These are phyloP conservation scores for Mytilinidion resinicola DNA, from an alignment of 495 filamentous ascomycete genomes.

Conservation along the genomic window DNA sequence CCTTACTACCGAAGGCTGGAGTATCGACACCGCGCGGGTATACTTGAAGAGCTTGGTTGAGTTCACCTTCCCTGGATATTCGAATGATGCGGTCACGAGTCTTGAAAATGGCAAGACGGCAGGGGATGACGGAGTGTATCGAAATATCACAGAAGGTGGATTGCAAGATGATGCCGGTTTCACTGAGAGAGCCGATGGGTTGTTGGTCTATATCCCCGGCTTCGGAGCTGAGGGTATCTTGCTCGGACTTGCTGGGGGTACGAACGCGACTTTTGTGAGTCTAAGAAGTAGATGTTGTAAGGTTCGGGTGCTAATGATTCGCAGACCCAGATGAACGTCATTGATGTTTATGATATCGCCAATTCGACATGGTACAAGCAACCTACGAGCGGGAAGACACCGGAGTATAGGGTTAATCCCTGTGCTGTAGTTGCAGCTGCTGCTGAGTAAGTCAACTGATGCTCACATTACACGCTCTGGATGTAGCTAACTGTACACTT, in stretches of 20 bases:
- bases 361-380: constrained; percentile 76
- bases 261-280: constrained; percentile 51
- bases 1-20: constrained; percentile 66
- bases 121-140: constrained; percentile 49
- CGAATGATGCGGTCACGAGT: constrained; percentile 50
- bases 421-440: constrained; percentile 67
- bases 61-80: constrained; percentile 62
- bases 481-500: neutral
- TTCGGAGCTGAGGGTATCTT: constrained; percentile 64
- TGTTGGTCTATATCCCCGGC: constrained; percentile 63
- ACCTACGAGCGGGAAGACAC: constrained; percentile 54
- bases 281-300: neutral
- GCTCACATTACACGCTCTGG: neutral
- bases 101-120: constrained; percentile 47
- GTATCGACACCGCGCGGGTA: constrained; percentile 48
- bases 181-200: constrained; percentile 63
- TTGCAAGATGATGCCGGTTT: constrained; percentile 58
- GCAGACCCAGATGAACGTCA: constrained; percentile 60
- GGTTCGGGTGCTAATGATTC: constrained; percentile 4
- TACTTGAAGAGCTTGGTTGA: constrained; percentile 71
- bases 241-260: constrained; percentile 64
- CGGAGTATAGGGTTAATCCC: constrained; percentile 63
- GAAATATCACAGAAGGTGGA: constrained; percentile 66
- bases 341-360: constrained; percentile 72
- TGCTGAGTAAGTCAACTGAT: constrained; percentile 33